Conservation (phyloP, 306 rosid species). For the Gastrolobium villosum region DNA sequence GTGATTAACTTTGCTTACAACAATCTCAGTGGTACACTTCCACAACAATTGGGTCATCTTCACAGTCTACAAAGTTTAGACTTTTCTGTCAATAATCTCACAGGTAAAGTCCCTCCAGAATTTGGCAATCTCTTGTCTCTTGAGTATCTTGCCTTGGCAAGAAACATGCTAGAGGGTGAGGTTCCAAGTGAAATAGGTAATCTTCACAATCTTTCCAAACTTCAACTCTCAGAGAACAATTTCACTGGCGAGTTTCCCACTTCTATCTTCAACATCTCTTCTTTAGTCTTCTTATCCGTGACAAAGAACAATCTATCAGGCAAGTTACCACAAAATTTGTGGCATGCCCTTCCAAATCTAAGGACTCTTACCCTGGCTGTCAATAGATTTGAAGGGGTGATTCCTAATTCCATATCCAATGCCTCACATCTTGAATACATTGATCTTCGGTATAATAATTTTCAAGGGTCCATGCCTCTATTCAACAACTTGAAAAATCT, state of each 20-base stretch:
- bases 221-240: conserved; percentile 50
- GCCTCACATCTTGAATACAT: conserved; percentile 42
- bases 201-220: conserved; percentile 32
- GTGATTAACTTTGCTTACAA: conserved; percentile 21
- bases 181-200: conserved; percentile 52
- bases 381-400: conserved; percentile 49
- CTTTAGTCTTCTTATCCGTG: conserved; percentile 44
- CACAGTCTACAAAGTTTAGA: conserved; percentile 43
- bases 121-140: conserved; percentile 52
- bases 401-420: conserved; percentile 57
- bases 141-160: conserved; percentile 41
- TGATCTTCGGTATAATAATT: conserved; percentile 48
- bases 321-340: conserved; percentile 41
- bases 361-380: conserved; percentile 22
- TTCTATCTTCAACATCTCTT: conserved; percentile 51
- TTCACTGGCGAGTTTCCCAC: conserved; percentile 53
- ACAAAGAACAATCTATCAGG: conserved; percentile 47
- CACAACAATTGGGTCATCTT: conserved; percentile 42
- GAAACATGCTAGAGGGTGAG: conserved; percentile 42
- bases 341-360: conserved; percentile 43
- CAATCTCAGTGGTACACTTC: conserved; percentile 51
- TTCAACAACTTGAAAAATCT: conserved; percentile 49
- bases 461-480: conserved; percentile 45
- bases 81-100: conserved; percentile 50
- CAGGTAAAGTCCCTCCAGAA: conserved; percentile 52